These are phyloP conservation scores for Trichoderma harzianum DNA, from an alignment of 2,329 filamentous ascomycete species.

Conservation along the genomic window DNA sequence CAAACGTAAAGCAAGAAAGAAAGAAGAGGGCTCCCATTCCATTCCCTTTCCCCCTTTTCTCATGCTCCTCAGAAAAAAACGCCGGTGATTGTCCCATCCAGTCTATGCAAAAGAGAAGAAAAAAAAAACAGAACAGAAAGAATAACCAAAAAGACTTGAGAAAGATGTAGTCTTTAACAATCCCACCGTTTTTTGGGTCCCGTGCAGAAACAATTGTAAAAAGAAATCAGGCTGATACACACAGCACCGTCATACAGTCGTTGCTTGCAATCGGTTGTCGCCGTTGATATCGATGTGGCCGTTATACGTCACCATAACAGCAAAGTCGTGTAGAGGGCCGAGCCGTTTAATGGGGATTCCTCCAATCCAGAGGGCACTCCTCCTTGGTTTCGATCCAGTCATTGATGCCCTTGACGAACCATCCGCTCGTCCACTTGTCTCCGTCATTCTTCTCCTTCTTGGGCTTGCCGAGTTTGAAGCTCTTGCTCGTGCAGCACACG, in stretches of 20 bases:
- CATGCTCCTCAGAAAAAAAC: slow-evolving; percentile 3
- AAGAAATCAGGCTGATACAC: neutral
- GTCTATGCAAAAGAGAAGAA: slow-evolving; percentile 2
- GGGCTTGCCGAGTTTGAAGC: slow-evolving; percentile 44
- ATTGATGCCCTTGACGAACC: slow-evolving; percentile 46
- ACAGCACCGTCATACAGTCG: neutral
- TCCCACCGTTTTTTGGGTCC: neutral
- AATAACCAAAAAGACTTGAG: neutral
- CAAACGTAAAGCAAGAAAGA: neutral
- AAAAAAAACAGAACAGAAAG: too few species aligned
- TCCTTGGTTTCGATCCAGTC: slow-evolving; percentile 46
- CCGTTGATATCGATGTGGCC: neutral
- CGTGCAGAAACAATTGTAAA: neutral
- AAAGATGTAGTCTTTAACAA: slow-evolving; percentile 18
- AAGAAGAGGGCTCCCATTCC: neutral
- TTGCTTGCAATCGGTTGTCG: neutral
- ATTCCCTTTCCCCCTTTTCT: neutral
- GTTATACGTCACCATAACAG: neutral
- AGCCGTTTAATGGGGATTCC: slow-evolving; percentile 28
- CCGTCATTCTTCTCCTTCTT: slow-evolving; percentile 31
- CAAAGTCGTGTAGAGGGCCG: neutral
- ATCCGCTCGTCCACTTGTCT: slow-evolving; percentile 41
- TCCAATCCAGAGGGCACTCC: slow-evolving; percentile 43
- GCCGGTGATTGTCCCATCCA: slow-evolving; percentile 3
- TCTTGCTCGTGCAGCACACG: slow-evolving; percentile 41